Percentiles rank a stretch among this genome's conserved stretches.
These are phyloP conservation scores for Lactarius psammicola DNA, from an alignment of 768 basidiomycete species.

Conservation along the genomic window DNA sequence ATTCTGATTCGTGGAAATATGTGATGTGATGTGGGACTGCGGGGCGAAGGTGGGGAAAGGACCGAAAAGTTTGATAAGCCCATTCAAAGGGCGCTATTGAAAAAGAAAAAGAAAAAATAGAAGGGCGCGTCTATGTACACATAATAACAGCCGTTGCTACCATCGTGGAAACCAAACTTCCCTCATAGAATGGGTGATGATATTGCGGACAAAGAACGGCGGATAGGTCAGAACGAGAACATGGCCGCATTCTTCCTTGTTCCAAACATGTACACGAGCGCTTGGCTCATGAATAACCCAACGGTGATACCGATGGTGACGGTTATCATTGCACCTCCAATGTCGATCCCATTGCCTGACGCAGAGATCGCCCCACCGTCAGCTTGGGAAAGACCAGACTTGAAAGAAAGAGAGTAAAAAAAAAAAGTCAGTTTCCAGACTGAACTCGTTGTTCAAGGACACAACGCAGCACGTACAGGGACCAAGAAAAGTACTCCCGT, in stretches of 20 bases:
- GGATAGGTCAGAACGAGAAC: constrained; percentile 64
- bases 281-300: constrained; percentile 84
- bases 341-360: constrained; percentile 78
- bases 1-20: neutral
- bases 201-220: neutral
- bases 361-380: constrained; percentile 68
- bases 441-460: neutral
- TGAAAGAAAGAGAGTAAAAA: constrained; percentile 19
- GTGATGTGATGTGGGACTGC: neutral
- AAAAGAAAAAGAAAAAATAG: neutral
- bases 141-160: neutral
- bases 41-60: neutral
- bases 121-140: neutral
- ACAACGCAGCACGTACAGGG: constrained; percentile 58
- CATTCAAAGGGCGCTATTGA: neutral
- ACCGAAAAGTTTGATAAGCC: neutral
- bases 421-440: constrained; percentile 17
- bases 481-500: constrained; percentile 86
- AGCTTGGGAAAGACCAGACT: constrained; percentile 85
- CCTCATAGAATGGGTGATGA: neutral
- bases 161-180: neutral
- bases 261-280: constrained; percentile 84
- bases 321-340: constrained; percentile 85
- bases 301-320: constrained; percentile 90
- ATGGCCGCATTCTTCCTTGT: constrained; percentile 79